phyloP scores from a whole-genome alignment of 2,329 filamentous ascomycete genomes.

The Alternaria ethzedia region DNA sequence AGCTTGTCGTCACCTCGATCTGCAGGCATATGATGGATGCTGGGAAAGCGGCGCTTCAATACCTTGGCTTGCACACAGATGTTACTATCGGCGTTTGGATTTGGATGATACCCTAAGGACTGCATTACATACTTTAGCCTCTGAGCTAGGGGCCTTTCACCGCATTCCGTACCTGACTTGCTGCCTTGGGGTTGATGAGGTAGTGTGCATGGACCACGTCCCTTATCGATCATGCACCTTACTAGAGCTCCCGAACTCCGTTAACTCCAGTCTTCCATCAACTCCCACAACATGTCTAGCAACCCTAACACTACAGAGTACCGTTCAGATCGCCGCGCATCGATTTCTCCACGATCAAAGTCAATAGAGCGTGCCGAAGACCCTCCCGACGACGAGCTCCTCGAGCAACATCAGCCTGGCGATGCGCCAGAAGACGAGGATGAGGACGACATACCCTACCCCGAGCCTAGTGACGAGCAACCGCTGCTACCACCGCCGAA shows the following conservation, averaged over 20 bases:
- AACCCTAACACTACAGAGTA: conserved; percentile 26
- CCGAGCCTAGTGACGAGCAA: conserved; percentile 41
- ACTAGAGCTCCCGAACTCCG: conserved; percentile 31
- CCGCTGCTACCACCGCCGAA: conserved; percentile 50
- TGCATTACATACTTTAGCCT: conserved; percentile 1
- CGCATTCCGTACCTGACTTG: background rate
- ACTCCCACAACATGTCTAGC: conserved; percentile 37
- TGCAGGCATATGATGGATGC: background rate
- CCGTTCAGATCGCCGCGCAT: conserved; percentile 21
- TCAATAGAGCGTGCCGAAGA: conserved; percentile 32
- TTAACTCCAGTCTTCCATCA: conserved; percentile 25
- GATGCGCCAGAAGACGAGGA: conserved; percentile 21
- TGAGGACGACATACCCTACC: conserved; percentile 43
- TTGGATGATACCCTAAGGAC: conserved; percentile 34
- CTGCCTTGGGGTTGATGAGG: conserved; percentile 14
- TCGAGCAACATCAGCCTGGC: conserved; percentile 26
- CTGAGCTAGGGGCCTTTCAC: background rate
- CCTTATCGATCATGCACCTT: conserved; percentile 29
- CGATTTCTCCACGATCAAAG: conserved; percentile 37
- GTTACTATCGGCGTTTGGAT: conserved; percentile 18
- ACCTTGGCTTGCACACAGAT: background rate
- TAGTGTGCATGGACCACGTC: conserved; percentile 27
- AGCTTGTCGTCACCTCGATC: background rate
- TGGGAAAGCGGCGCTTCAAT: background rate
- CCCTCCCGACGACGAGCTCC: conserved; percentile 25